Evolutionary conservation across 2,329 filamentous ascomycete genomes (phyloP), one percentile per base, ranked within the genome.

Genomic region (Didymella lethalis): DNA sequence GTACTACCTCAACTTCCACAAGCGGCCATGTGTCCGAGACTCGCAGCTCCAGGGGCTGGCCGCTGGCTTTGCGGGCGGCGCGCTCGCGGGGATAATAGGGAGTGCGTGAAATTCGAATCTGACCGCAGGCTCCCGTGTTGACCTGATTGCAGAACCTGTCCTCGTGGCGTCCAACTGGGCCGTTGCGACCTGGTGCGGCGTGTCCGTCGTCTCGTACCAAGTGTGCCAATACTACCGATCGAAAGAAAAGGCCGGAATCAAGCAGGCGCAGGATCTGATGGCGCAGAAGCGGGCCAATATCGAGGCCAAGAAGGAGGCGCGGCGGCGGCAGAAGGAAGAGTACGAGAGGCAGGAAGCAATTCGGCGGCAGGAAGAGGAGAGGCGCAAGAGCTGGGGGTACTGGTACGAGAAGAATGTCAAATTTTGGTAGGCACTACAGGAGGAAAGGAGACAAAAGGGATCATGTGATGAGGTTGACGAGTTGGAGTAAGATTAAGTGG

Each of bases 21-120:
- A 90, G 76, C 85, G 88, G 57, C 94, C 94, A 0, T 98, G 95
- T 77, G 90, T 92, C 20, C 84, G 93, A 61, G 90, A 96, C 73
- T 89, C 91, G 2, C 82, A 97, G 52, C 80, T 98, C 67, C 88
- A 90, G 1, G 95, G 93, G 25, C 96, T 99, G 69, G 90, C 87
- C 0, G 84, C 86, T 2, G 95, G 92, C 3, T 90, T 92, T 63
- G 90, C 85, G 4, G 78, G 92, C 31, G 94, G 93, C 54, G 89
- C 88, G 58, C 70, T 93, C 54, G 86, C 90, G 63, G 90, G 88
- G 69, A 82, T 97, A 23, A 79, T 92, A 66, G 88, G 90, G 80
- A 90, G 93, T 96, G 82, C 66, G 82, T 73, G 7, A 23, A 23
- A 7, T 5, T 25, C 20, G 12, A 14, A 41, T 1, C 7, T 25